Evolutionary conservation across 805 yeast genomes (phyloP).

Genomic region (Metschnikowia chrysomelidarum): DNA sequence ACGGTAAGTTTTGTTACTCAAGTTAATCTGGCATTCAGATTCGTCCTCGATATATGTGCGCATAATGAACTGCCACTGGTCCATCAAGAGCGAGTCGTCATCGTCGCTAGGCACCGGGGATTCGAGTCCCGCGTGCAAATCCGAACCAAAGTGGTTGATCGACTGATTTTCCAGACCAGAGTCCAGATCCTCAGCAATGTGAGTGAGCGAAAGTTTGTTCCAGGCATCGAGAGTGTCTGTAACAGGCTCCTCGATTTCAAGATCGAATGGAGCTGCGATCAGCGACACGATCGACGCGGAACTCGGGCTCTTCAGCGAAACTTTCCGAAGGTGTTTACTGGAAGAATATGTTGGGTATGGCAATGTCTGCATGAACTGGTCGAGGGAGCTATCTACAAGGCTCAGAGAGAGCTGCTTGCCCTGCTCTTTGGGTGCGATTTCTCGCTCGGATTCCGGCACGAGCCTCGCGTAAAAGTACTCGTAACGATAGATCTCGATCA

Average conservation of each 20-base stretch:
- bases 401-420: slow-evolving; percentile 5
- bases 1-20: slow-evolving; percentile 39
- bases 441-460: slow-evolving; percentile 11
- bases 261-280: slow-evolving; percentile 17
- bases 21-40: slow-evolving; percentile 49
- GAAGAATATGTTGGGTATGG: slow-evolving; percentile 16
- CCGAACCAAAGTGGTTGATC: slow-evolving; percentile 1
- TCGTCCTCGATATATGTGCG: slow-evolving; percentile 38
- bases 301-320: slow-evolving; percentile 9
- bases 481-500: slow-evolving; percentile 45
- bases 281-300: slow-evolving; percentile 6
- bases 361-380: slow-evolving; percentile 14
- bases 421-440: slow-evolving; percentile 5
- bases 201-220: slow-evolving; percentile 18
- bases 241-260: slow-evolving; percentile 25
- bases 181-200: slow-evolving; percentile 15
- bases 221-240: slow-evolving; percentile 19
- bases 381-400: slow-evolving; percentile 15
- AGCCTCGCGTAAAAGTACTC: slow-evolving; percentile 41
- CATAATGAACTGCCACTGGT: slow-evolving; percentile 41
- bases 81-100: slow-evolving; percentile 4
- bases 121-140: background rate
- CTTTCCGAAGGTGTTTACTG: slow-evolving; percentile 6
- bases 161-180: slow-evolving; percentile 3
- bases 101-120: background rate